phyloP scores from a whole-genome alignment of 2,329 filamentous ascomycete species.

The Xylariomycetidae sp. region DNA sequence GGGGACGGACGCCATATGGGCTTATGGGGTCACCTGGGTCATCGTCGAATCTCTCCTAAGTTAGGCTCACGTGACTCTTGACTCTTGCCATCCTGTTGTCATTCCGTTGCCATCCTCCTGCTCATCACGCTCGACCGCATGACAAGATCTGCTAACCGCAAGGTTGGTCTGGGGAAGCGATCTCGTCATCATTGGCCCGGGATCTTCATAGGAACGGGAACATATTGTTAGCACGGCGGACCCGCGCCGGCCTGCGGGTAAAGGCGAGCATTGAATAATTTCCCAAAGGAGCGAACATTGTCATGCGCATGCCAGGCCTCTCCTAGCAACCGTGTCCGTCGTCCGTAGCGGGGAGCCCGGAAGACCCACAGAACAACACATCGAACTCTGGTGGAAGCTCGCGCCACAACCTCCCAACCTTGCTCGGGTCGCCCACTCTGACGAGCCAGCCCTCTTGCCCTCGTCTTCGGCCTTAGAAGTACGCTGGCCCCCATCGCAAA shows the following conservation, averaged over 20 bases:
- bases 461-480: no score
- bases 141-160: conserved; percentile 13
- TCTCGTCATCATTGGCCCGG: conserved; percentile 18
- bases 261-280: conserved; percentile 35
- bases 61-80: no score
- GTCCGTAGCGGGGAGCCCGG: conserved; percentile 11
- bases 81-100: no score
- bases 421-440: not conserved
- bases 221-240: conserved; percentile 26
- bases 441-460: no score
- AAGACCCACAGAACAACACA: conserved; percentile 35
- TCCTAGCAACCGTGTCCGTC: conserved; percentile 16
- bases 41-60: no score
- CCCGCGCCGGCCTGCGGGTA: conserved; percentile 25
- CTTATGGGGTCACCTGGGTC: no score
- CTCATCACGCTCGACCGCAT: no score
- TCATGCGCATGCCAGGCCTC: conserved; percentile 34
- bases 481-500: no score
- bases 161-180: conserved; percentile 16
- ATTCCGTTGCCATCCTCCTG: no score
- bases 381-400: no score
- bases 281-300: conserved; percentile 36
- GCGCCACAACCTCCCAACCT: no score
- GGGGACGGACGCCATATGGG: no score
- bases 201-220: conserved; percentile 25